Evolutionary conservation across 768 basidiomycete species (phyloP).

Genomic region (Xanthoconium stramineum): DNA sequence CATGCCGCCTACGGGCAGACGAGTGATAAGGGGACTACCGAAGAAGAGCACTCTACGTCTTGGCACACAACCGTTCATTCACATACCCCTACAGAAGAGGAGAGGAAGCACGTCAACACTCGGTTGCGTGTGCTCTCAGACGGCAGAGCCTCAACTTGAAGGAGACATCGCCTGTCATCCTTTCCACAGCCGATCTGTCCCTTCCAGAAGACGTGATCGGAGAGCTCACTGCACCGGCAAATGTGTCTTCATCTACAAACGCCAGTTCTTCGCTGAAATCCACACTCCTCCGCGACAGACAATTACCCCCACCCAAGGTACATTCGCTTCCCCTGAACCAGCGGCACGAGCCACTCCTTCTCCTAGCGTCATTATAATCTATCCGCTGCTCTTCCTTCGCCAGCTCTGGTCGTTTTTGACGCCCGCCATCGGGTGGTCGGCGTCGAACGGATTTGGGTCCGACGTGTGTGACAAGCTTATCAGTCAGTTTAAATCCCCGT

Average conservation of each 20-base stretch:
- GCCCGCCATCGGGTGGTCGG: slow-evolving; percentile 69
- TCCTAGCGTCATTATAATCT: slow-evolving; percentile 24
- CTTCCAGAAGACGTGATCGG: slow-evolving; percentile 8
- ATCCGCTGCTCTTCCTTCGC: slow-evolving; percentile 30
- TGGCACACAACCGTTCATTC: slow-evolving; percentile 50
- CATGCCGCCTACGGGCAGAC: no score
- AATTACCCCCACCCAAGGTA: slow-evolving; percentile 19
- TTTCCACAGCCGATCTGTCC: slow-evolving; percentile 17
- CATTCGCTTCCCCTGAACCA: slow-evolving; percentile 26
- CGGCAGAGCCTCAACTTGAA: slow-evolving; percentile 20
- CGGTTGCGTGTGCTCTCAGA: slow-evolving; percentile 24
- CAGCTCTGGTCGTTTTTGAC: slow-evolving; percentile 23
- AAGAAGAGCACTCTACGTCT: slow-evolving; percentile 47
- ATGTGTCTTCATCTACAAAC: slow-evolving; percentile 12
- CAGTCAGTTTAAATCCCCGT: slow-evolving; percentile 46
- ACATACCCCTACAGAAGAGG: slow-evolving; percentile 69
- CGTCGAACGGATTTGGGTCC: slow-evolving; percentile 79
- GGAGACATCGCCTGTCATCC: slow-evolving; percentile 34
- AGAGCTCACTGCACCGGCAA: slow-evolving; percentile 15
- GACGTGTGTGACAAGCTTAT: slow-evolving; percentile 82
- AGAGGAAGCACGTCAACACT: slow-evolving; percentile 50
- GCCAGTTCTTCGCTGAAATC: slow-evolving; percentile 16
- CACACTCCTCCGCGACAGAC: slow-evolving; percentile 11
- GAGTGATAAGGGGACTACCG: slow-evolving; percentile 79
- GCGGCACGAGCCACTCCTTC: slow-evolving; percentile 20